Evolutionary conservation across 768 basidiomycete species (phyloP), one percentile per base, ranked within the genome.

Genomic region (Boletus rubroflammeus): DNA sequence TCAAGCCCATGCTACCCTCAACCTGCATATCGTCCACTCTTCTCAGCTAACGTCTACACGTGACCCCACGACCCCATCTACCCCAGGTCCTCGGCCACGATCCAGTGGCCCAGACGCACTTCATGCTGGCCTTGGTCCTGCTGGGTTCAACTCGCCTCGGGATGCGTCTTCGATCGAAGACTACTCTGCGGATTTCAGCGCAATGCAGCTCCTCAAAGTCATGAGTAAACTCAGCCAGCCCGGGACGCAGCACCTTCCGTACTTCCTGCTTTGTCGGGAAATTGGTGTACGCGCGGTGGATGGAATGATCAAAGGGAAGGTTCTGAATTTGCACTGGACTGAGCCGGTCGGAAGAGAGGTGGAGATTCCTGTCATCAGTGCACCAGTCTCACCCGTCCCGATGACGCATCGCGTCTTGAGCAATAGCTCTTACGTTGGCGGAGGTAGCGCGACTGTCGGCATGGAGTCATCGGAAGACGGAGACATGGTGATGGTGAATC

Each of bases 1-100:
- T 23, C 91, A 93, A 72, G 91, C 91, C 0, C 88, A 93, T 54
- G 78, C 89, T 0, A 75, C 90, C 1, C 79, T 93, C 51, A 93
- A 93, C 60, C 80, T 93, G 14, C 91, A 93, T 66, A 87, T 93
- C 67, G 88, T 93, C 49, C 90, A 93, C 62, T 86, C 89, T 2
- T 85, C 86, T 2, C 87, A 90, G 64, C 71, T 82, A 1, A 66
- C 78, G 0, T 68, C 72, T 54, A 62, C 70, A 47, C 70, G 69
- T 60, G 66, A 70, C 29, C 67, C 63, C 50, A 71, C 54, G 21
- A 70, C 58, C 56, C 69, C 59, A 25, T 68, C 67, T 42, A 71
- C 67, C 15, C 66, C 70, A 31, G 71, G 64, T 44, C 63, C 67
- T 40, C 67, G 70, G 8, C 71, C 69, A 26, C 65, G 67, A 28